A percentile compares a stretch with the other conserved stretches of the same genome.
These are phyloP conservation scores for Echinochloa phyllopogon DNA, from an alignment of 176 grass and related monocot genomes.

Conservation along the genomic window DNA sequence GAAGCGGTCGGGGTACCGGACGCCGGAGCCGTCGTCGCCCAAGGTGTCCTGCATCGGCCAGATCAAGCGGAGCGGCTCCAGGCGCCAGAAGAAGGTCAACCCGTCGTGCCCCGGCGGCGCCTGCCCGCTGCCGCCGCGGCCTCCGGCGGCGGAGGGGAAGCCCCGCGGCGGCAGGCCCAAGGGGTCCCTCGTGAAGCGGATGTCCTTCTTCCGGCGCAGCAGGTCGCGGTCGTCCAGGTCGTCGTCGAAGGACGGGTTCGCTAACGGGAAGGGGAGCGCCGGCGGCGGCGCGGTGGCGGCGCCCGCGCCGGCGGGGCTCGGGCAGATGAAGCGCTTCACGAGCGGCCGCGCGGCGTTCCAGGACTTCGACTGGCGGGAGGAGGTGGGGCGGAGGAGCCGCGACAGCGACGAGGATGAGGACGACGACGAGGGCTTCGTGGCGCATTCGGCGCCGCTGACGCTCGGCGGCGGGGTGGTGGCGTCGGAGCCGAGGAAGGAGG, in stretches of 20 bases:
- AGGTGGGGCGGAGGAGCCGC: background rate
- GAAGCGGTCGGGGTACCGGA: slow-evolving; percentile 28
- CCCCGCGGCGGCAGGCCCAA: background rate
- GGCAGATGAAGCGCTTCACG: slow-evolving; percentile 84
- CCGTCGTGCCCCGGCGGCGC: slow-evolving; percentile 39
- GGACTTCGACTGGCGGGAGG: slow-evolving; percentile 80
- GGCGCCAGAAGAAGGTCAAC: slow-evolving; percentile 48
- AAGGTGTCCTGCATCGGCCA: slow-evolving; percentile 91
- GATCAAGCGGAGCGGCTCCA: slow-evolving; percentile 65
- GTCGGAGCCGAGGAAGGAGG: slow-evolving; percentile 85
- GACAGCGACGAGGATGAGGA: slow-evolving; percentile 18
- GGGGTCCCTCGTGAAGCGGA: slow-evolving; percentile 47
- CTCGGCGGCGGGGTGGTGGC: slow-evolving; percentile 59
- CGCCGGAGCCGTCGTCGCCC: slow-evolving; percentile 83
- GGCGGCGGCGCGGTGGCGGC: slow-evolving; percentile 1
- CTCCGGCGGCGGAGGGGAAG: background rate
- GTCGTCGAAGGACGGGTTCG: background rate
- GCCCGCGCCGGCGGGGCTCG: slow-evolving; percentile 33
- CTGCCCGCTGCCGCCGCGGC: slow-evolving; percentile 42
- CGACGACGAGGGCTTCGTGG: slow-evolving; percentile 54
- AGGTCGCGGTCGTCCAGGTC: slow-evolving; percentile 34
- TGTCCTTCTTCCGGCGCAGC: slow-evolving; percentile 59
- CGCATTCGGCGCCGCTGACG: slow-evolving; percentile 78
- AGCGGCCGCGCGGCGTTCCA: slow-evolving; percentile 69
- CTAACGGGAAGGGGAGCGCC: background rate